Conservation (phyloP, 805 yeast species). For the Lachancea nothofagi region DNA sequence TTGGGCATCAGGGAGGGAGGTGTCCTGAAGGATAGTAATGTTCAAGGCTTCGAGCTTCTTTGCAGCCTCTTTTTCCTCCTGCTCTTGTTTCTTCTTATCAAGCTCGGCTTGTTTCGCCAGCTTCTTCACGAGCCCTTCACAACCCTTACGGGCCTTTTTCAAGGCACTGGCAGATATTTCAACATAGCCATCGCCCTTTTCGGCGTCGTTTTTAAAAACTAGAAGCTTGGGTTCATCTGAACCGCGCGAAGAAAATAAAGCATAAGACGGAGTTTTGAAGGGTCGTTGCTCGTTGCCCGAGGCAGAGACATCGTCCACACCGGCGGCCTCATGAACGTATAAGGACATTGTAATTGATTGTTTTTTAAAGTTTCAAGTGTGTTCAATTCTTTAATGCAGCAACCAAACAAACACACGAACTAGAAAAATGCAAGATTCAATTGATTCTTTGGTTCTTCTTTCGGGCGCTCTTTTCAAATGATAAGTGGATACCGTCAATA, state of each 20-base stretch:
- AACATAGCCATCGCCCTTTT: conserved; percentile 46
- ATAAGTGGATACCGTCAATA: too few relatives aligned
- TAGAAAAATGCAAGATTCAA: too few relatives aligned
- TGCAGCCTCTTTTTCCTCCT: conserved; percentile 66
- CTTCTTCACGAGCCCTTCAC: conserved; percentile 80
- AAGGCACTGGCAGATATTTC: conserved; percentile 86
- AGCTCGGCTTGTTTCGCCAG: conserved; percentile 47
- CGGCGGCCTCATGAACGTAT: conserved; percentile 70
- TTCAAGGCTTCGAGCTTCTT: conserved; percentile 73
- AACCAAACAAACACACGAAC: too few relatives aligned
- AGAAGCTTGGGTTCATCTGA: conserved; percentile 44
- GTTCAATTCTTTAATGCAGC: not conserved
- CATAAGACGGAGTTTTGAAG: conserved; percentile 78
- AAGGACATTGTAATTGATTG: conserved; percentile 29
- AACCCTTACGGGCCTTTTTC: conserved; percentile 95
- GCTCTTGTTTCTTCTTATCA: conserved; percentile 46
- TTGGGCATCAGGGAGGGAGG: conserved; percentile 61
- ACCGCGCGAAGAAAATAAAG: conserved; percentile 46
- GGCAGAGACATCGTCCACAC: conserved; percentile 55
- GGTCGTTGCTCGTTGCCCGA: conserved; percentile 67
- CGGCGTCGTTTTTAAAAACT: conserved; percentile 49
- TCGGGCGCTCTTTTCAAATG: too few relatives aligned
- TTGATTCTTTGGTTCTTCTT: too few relatives aligned
- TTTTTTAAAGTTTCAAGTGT: not conserved
- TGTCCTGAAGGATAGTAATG: conserved; percentile 68